Evolutionary conservation across 768 basidiomycete species (phyloP).

Genomic region (Lyophyllum decastes): DNA sequence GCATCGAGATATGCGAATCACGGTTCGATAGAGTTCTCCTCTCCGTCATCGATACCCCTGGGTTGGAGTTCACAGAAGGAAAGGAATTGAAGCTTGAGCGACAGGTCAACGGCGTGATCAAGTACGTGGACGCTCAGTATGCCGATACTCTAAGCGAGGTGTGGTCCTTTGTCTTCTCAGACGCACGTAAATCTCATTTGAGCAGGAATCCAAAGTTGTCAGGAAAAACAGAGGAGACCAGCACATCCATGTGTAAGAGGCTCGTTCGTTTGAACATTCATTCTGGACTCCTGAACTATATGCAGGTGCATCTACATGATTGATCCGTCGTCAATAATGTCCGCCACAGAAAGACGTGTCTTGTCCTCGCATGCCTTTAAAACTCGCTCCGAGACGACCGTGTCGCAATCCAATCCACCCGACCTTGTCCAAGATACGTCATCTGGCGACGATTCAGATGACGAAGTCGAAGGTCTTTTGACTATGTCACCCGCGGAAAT

Average conservation of each 20-base stretch:
- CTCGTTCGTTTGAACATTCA: conserved; percentile 9
- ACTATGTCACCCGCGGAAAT: conserved; percentile 80
- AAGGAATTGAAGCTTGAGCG: conserved; percentile 78
- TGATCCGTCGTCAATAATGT: conserved; percentile 73
- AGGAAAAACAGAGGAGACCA: conserved; percentile 87
- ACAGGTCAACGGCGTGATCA: conserved; percentile 72
- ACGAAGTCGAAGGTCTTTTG: conserved; percentile 48
- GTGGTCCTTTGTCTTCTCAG: conserved; percentile 17
- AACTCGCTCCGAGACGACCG: conserved; percentile 67
- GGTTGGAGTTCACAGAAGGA: conserved; percentile 73
- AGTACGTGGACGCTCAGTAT: conserved; percentile 79
- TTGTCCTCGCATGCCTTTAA: conserved; percentile 50
- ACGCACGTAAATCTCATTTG: conserved; percentile 3
- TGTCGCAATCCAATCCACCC: conserved; percentile 52
- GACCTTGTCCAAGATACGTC: conserved; percentile 59
- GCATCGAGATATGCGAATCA: conserved; percentile 83
- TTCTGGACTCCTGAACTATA: conserved; percentile 13
- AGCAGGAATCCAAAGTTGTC: conserved; percentile 85
- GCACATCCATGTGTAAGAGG: conserved; percentile 80
- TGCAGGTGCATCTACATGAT: conserved; percentile 82
- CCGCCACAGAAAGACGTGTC: conserved; percentile 50
- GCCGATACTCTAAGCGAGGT: conserved; percentile 89
- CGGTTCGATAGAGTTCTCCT: conserved; percentile 77
- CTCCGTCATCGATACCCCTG: conserved; percentile 85
- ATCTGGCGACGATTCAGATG: conserved; percentile 49